phyloP scores from a whole-genome alignment of 164 flowering plant genomes.

The Paratinospora sagittata region DNA sequence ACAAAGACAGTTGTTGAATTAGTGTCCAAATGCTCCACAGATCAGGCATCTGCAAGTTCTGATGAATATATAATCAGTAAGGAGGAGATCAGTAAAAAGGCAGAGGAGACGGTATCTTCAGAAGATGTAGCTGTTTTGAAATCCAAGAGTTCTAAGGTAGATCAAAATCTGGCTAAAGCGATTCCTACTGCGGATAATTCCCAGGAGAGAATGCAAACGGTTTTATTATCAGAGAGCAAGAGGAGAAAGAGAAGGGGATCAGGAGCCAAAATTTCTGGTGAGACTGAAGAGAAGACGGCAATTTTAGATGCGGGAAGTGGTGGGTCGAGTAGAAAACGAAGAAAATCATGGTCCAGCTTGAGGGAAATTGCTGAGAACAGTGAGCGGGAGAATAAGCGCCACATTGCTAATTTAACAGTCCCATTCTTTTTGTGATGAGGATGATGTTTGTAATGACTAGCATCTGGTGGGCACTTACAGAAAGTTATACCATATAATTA shows the following conservation, averaged over 20 bases:
- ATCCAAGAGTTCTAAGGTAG: background rate
- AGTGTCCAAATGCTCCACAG: background rate
- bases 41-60: background rate
- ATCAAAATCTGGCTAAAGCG: slow-evolving; percentile 10
- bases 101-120: background rate
- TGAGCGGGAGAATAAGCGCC: slow-evolving; percentile 18
- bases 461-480: no score
- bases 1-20: slow-evolving; percentile 17
- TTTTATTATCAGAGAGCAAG: slow-evolving; percentile 36
- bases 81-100: slow-evolving; percentile 1
- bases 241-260: slow-evolving; percentile 40
- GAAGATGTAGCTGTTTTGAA: slow-evolving; percentile 6
- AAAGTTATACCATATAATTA: no score
- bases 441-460: background rate
- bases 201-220: slow-evolving; percentile 8
- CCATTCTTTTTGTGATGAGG: slow-evolving; percentile 36
- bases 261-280: slow-evolving; percentile 30
- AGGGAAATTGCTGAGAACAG: slow-evolving; percentile 50
- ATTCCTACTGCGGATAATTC: slow-evolving; percentile 18
- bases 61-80: background rate
- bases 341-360: slow-evolving; percentile 54
- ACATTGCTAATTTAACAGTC: slow-evolving; percentile 27
- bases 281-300: slow-evolving; percentile 20
- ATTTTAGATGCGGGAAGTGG: slow-evolving; percentile 17
- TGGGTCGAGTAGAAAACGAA: slow-evolving; percentile 34